Base-by-base conservation (phyloP, 2,329 filamentous ascomycete genomes). In the Thermoascus crustaceus region DNA sequence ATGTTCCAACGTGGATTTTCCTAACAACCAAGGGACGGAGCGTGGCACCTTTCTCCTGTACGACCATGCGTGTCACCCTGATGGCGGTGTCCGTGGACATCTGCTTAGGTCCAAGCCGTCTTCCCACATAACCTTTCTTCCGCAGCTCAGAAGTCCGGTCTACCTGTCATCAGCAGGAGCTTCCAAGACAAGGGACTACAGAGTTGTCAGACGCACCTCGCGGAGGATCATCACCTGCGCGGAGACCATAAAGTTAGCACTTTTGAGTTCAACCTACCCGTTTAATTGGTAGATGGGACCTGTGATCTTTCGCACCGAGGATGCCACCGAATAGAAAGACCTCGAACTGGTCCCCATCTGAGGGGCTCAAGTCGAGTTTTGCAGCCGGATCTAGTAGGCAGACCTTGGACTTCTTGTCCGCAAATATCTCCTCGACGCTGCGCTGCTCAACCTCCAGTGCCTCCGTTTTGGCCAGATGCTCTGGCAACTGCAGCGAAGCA, bases 11-110 rank as follows among this genome's bases (percentile, higher is more conserved):
- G 23, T 7, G 11, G 29, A 10, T 25, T n/a, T n/a, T n/a, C n/a
- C n/a, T n/a, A n/a, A n/a, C n/a, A n/a, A n/a, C n/a, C n/a, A n/a
- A n/a, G n/a, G n/a, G n/a, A 6, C 13, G 13, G 10, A n/a, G 32
- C 30, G 39, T 55, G 74, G 45, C 63, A 93, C 88, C 75, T 67
- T 82, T 82, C 46, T 88, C 77, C 53, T 94, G 83, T 7, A 88
- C 79, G 4, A 96, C 83, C 49, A 93, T 81, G 46, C 91, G 77
- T 20, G 91, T 96, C 29, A 95, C 89, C 47, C 91, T 76, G 33
- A 95, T 91, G 4, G 91, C 91, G 13, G 91, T 98, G 59, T 98
- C 91, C 4, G 91, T 98, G 3, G 91, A 96, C 89, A 98, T 95
- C 63, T 98, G 91, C 50, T 88, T 81, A 5, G 89, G 85, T 0